phyloP scores from a whole-genome alignment of 345 rosid species.

The Salix dunnii region DNA sequence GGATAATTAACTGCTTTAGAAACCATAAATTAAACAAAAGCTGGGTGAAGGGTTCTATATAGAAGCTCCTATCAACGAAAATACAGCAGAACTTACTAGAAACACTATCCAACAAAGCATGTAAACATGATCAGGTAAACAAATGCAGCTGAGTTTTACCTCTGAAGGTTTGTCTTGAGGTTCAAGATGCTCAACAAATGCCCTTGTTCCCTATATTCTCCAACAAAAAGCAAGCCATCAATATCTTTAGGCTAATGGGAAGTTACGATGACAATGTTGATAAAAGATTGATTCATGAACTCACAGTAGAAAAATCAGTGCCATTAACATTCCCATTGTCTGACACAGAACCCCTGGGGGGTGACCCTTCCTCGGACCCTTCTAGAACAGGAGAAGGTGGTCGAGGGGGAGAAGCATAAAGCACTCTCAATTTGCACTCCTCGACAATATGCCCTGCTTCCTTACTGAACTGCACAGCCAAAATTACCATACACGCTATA shows the following conservation, averaged over 20 bases:
- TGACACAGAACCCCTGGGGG: conserved; percentile 63
- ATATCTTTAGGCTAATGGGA: neutral
- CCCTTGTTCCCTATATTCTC: conserved; percentile 43
- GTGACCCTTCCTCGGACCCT: conserved; percentile 75
- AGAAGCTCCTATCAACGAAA: neutral
- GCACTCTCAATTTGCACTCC: conserved; percentile 70
- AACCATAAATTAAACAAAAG: neutral
- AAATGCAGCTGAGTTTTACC: conserved; percentile 34
- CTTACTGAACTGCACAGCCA: conserved; percentile 55
- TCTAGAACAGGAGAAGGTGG: conserved; percentile 78
- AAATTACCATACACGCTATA: conserved; percentile 5
- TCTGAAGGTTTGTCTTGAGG: conserved; percentile 49
- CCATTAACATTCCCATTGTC: conserved; percentile 54
- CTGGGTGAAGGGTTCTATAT: neutral
- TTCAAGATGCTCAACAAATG: conserved; percentile 38
- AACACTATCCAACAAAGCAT: neutral
- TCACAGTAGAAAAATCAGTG: conserved; percentile 47
- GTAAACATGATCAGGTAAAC: neutral
- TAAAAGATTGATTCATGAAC: conserved; percentile 16
- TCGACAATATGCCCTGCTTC: conserved; percentile 68
- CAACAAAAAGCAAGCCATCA: conserved; percentile 17
- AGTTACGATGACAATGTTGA: neutral
- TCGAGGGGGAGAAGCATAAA: conserved; percentile 67
- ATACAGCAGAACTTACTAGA: conserved; percentile 3
- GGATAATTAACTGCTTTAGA: neutral